Evolutionary conservation across 352 stramenopile genomes (phyloP), one percentile per base, ranked within the genome.

Genomic region (Phytophthora pisi): DNA sequence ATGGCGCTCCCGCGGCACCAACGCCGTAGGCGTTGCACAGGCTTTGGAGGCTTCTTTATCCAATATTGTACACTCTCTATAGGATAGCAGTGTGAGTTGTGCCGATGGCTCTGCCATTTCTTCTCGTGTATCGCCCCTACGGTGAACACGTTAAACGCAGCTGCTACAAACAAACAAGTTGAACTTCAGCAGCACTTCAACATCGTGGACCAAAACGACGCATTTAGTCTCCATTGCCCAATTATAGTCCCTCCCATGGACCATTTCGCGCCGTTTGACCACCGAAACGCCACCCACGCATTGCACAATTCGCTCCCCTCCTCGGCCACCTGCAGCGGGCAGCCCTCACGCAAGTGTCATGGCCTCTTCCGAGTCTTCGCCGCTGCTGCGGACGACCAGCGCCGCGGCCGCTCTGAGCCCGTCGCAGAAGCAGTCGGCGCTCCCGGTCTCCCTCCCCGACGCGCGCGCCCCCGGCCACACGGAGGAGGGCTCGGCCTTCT

Each of bases 401-500:
- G 64, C 64, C 20, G 64, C 61, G 31, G 10, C 34, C 13, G 10
- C 34, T 13, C 40, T 31, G 30, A 75, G 71, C 38, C 58, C 63
- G 57, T 62, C 58, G 31, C 66, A 61, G 38, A 78, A 78, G 40
- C 15, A 36, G n/a, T 36, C 51, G 26, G 36, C 20, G 1, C 23
- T 65, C 2, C 51, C 71, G 3, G 28, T 57, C 0, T 30, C 57
- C 16, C 9, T 18, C 0, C 34, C 43, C 34, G 34, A 15, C 15
- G 34, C 30, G 20, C 57, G 46, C n/a, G 54, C 62, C 15, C 75
- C 70, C 0, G 68, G 58, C 34, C 76, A 79, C 64, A 78, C 70
- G 2, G 75, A 86, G 59, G 68, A 85, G 45, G 83, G 85, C 26
- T 91, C 81, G 23, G 78, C 83, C 23, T 63, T 92, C 31, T 93